Base-by-base conservation (phyloP, 2,329 filamentous ascomycete genomes). In the Bretziella fagacearum region DNA sequence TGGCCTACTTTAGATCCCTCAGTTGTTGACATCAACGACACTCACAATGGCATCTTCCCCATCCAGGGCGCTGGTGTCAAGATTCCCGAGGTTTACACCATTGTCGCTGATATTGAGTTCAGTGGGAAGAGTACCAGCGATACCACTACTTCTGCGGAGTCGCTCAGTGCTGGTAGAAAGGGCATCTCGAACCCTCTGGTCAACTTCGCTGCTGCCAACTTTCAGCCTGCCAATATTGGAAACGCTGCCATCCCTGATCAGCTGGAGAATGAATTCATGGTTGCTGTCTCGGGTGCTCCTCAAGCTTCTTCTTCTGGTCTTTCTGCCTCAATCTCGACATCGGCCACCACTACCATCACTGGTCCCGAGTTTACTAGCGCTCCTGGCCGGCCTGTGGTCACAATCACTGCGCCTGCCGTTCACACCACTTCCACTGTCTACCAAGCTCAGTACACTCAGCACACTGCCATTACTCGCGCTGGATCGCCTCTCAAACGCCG, bases 1-100 rank as follows among this genome's bases (percentile, higher is more conserved):
- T 98, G 86, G 84, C 79, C 81, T 2, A 79, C 74, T 11, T 66
- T 76, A 57, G 62, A 65, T 55, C 55, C 56, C 32, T 61, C 59
- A 52, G 61, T 57, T 53, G 63, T 60, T 51, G 62, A 71, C 53
- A 54, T 62, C 29, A 58, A 61, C 13, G 58, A 56, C 17, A 65
- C 62, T 40, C 58, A 57, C 51, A 53, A 62, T 52, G 64, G 67
- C 23, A 17, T 29, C 48, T 69, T 62, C 49, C 62, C 64, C 4
- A 49, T 48, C 5, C 49, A 50, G 8, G 53, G 54, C 20, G 50
- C 51, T 26, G 48, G 49, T 20, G 49, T 57, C 13, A 18, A 5
- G 5, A 43, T 40, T 4, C 66, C 53, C 52, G 66, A 67, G 57
- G 62, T 68, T 41, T 63, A 65, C 46, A 59, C 61, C 2, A 64